A percentile compares a stretch with the other conserved stretches of the same genome.
Conservation (phyloP, 2,329 filamentous ascomycete genomes). For the Leptodontidium sp. region DNA sequence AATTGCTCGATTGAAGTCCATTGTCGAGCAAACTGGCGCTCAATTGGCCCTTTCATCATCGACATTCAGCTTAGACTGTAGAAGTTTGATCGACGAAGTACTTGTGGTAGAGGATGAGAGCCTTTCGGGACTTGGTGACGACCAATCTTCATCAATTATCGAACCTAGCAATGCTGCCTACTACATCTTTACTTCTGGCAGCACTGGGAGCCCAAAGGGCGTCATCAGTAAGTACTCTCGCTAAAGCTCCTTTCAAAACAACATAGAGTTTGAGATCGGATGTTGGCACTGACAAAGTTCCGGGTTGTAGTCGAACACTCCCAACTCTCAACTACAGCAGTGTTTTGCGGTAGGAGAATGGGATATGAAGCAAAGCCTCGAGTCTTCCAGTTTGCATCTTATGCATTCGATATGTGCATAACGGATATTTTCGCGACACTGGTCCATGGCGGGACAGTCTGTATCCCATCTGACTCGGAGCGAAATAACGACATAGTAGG, state of each 20-base stretch:
- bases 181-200: slow-evolving; percentile 46
- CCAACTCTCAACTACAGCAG: background rate
- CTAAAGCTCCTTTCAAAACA: background rate
- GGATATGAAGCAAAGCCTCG: slow-evolving; percentile 21
- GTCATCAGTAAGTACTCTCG: slow-evolving; percentile 22
- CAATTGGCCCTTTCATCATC: background rate
- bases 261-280: background rate
- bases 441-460: slow-evolving; percentile 35
- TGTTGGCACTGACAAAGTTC: background rate
- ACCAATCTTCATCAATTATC: background rate
- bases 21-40: background rate
- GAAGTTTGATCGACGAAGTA: background rate
- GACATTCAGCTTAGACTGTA: background rate
- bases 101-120: background rate
- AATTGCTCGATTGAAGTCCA: background rate
- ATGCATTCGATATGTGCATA: slow-evolving; percentile 37
- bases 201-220: slow-evolving; percentile 40
- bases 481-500: slow-evolving; percentile 35
- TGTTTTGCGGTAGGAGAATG: background rate
- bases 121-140: background rate
- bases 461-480: slow-evolving; percentile 36
- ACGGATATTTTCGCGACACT: slow-evolving; percentile 36
- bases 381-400: slow-evolving; percentile 36
- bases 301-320: background rate
- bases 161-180: background rate